Conservation (phyloP, 1,284 basidiomycete species). For the Caloboletus firmus region DNA sequence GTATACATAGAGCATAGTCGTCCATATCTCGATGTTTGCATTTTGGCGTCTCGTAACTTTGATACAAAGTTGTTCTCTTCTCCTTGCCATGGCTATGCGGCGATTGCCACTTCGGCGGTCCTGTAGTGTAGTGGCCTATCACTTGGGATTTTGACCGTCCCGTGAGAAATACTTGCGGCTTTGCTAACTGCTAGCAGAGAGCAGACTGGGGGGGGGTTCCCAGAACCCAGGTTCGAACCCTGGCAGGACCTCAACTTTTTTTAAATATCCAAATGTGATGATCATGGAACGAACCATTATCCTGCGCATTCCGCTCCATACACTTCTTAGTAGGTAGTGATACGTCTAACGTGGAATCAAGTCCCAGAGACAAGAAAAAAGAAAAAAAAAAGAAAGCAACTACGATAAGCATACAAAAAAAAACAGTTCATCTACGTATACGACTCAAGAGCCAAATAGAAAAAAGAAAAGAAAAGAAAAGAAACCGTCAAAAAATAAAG, state of each 20-base stretch:
- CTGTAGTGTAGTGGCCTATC: conserved; percentile 34
- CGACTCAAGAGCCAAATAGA: background rate
- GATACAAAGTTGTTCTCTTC: background rate
- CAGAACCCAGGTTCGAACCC: conserved; percentile 32
- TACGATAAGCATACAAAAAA: background rate
- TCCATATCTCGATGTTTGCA: background rate
- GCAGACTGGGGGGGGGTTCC: conserved; percentile 15
- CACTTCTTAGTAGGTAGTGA: background rate
- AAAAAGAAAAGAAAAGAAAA: too few species aligned
- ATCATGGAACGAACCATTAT: too few species aligned
- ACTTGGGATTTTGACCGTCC: conserved; percentile 34
- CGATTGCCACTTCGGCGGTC: conserved; percentile 1
- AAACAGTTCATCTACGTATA: background rate
- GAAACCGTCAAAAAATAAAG: background rate
- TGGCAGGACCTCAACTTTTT: conserved; percentile 23
- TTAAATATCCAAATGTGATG: too few species aligned
- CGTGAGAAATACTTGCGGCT: too few species aligned
- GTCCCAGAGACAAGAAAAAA: background rate
- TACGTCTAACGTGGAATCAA: background rate
- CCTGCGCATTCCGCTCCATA: too few species aligned
- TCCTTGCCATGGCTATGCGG: background rate
- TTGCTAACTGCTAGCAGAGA: too few species aligned
- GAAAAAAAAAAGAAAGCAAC: background rate
- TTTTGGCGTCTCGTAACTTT: too few species aligned
- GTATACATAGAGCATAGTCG: background rate